Conservation (phyloP, 2,329 filamentous ascomycete species). For the Cladosporium sp. region DNA sequence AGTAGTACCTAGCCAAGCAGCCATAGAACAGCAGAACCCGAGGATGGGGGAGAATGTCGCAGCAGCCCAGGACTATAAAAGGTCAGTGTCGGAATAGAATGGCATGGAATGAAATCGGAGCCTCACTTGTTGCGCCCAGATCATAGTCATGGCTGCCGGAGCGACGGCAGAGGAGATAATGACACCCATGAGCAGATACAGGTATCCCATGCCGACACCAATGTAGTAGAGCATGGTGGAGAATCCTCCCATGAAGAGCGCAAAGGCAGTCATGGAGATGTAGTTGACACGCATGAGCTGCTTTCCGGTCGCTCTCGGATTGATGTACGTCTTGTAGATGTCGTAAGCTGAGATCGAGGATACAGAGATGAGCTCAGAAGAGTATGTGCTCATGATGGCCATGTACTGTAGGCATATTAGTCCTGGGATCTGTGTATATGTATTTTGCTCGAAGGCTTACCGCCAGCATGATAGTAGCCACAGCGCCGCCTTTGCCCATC, state of each 20-base stretch:
- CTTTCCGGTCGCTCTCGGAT: slow-evolving; percentile 73
- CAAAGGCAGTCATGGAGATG: slow-evolving; percentile 71
- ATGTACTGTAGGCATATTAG: slow-evolving; percentile 29
- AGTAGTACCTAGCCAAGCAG: slow-evolving; percentile 75
- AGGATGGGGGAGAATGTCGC: slow-evolving; percentile 68
- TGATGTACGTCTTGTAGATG: slow-evolving; percentile 68
- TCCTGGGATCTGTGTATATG: neutral
- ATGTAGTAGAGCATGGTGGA: slow-evolving; percentile 41
- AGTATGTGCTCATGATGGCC: slow-evolving; percentile 38
- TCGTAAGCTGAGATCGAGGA: slow-evolving; percentile 46
- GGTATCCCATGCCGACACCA: slow-evolving; percentile 79
- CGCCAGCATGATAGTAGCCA: slow-evolving; percentile 36
- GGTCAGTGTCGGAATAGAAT: neutral
- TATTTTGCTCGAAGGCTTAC: neutral
- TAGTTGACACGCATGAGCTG: slow-evolving; percentile 81
- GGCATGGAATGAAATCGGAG: no score
- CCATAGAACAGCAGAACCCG: slow-evolving; percentile 67
- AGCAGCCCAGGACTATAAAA: slow-evolving; percentile 69
- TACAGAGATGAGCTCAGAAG: slow-evolving; percentile 45
- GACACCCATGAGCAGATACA: slow-evolving; percentile 88
- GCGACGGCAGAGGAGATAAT: slow-evolving; percentile 79
- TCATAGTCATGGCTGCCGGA: slow-evolving; percentile 75
- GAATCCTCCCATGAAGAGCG: slow-evolving; percentile 67
- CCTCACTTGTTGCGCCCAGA: slow-evolving; percentile 71
- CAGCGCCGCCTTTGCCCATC: slow-evolving; percentile 36